Base-by-base conservation (phyloP, 192 early-diverging fungal genomes). In the Podila clonocystis region DNA sequence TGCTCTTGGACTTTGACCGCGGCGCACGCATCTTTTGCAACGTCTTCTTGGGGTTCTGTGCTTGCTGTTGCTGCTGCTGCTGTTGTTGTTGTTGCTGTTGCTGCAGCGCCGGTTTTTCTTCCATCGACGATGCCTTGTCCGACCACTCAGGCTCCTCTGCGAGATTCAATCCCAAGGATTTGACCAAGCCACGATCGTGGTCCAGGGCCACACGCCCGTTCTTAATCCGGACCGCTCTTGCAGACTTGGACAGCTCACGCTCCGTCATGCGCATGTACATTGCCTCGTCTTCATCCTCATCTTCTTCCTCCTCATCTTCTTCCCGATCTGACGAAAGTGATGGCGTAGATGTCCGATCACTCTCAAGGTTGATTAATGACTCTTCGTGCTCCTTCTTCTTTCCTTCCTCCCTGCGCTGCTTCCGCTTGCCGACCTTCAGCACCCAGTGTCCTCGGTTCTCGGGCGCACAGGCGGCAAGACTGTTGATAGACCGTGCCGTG, bases 181-280 rank as follows among this genome's bases (percentile, higher is more conserved):
- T 64, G 15, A 68, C 75, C 17, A 78, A 63, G 12, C 61, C 59
- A 3, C 64, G 69, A 22, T 61, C 64, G 57, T 78, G 50, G 8
- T 66, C 36, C 2, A 57, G 55, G 13, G 75, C 75, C 8, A 78
- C 65, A 33, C 69, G 52, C 48, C n/a, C 41, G 28, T 78, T 71
- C 60, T 71, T 78, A 69, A 78, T 70, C 29, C 67, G 65, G 33
- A 52, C 28, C 5, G 68, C 75, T 31, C 65, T 78, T 15, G 58
- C 36, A 8, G 76, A 79, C 31, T 79, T 79, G 19, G 65, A 65
- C 38, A 79, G 70, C 45, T 79, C 76, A 22, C 57, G 76, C 45
- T 79, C 76, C 29, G 70, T 68, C 65, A 79, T 72, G 48, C 48
- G 62, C 76, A 79, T 79, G 31, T 79, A 79, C 29, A 68, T 30